phyloP scores from a whole-genome alignment of 768 basidiomycete species.

The Butyriboletus loyo region DNA sequence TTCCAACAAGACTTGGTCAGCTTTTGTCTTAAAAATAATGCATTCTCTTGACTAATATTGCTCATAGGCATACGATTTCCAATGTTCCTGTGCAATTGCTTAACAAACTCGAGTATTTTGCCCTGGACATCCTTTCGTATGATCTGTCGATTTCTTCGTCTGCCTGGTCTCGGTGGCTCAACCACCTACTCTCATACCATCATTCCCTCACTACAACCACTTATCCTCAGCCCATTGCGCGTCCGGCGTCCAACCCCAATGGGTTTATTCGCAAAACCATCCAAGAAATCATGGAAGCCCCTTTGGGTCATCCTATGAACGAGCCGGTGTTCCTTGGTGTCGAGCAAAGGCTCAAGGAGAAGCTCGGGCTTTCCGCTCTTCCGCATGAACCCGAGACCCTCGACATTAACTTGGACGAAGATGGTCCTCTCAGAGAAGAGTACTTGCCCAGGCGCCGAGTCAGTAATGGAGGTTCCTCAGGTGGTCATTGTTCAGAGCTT shows the following conservation, averaged over 20 bases:
- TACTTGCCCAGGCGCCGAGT: constrained; percentile 69
- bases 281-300: constrained; percentile 63
- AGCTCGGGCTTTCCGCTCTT: constrained; percentile 42
- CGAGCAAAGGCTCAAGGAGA: constrained; percentile 60
- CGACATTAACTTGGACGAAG: constrained; percentile 80
- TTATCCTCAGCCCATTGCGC: constrained; percentile 72
- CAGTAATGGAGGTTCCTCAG: constrained; percentile 14
- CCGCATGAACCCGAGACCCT: constrained; percentile 44
- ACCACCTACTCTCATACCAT: constrained; percentile 63
- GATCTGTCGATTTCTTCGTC: constrained; percentile 63
- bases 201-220: constrained; percentile 54
- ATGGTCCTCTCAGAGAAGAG: constrained; percentile 78
- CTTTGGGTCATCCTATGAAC: constrained; percentile 29
- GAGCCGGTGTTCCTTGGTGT: constrained; percentile 72
- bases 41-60: not conserved
- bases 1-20: constrained; percentile 86
- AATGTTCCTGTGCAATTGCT: constrained; percentile 66
- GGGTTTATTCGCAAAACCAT: constrained; percentile 65
- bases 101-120: constrained; percentile 69
- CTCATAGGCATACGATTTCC: constrained; percentile 72
- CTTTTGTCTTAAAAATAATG: not conserved
- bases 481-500: constrained; percentile 1
- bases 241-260: constrained; percentile 71
- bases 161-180: constrained; percentile 72
- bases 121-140: constrained; percentile 67